Base-by-base conservation (phyloP, 495 filamentous ascomycete species). In the Daldinia concentrica region DNA sequence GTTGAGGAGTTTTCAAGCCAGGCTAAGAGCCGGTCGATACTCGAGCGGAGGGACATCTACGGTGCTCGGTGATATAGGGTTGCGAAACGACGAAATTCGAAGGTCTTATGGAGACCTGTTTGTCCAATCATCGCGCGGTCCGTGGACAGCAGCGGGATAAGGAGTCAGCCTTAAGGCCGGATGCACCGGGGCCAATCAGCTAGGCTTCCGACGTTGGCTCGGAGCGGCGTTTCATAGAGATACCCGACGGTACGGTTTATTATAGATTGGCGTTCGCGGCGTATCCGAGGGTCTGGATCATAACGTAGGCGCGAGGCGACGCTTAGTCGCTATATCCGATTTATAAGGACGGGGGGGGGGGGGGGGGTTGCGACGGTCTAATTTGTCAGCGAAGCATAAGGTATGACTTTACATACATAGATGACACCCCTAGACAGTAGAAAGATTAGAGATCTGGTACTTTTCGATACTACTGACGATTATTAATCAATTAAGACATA, bases 1-100 rank as follows among this genome's bases (percentile, higher is more conserved):
- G 84, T 92, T 36, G 94, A 98, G 78, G 92, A 94, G 72, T 88
- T 87, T 68, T 70, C 67, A 0, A 85, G 83, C 58, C 85, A 87
- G 76, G 66, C 79, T 9, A 78, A 72, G 56, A 60, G 62, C 56
- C 73, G 76, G 26, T 76, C 65, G 15, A 66, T 71, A 48, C 61
- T 68, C 34, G 65, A 69, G 22, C 45, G 73, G 26, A 56, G 62
- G n/a, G 75, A 70, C 29, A 37, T 76, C 2, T 72, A 64, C 30
- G 64, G 60, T 30, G 24, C 60, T 37, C 62, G 55, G 30, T 73
- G 24, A 58, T 22, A 14, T n/a, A 24, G 26, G 50, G 24, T 11
- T 54, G 50, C 22, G 50, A n/a, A n/a, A 22, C 50, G 24, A 22
- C 12, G 11, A 29, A 52, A 26, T 26, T 1, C 24, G 5, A 52